Base-by-base conservation (phyloP, 306 rosid species). In the Cicer yamashitae region DNA sequence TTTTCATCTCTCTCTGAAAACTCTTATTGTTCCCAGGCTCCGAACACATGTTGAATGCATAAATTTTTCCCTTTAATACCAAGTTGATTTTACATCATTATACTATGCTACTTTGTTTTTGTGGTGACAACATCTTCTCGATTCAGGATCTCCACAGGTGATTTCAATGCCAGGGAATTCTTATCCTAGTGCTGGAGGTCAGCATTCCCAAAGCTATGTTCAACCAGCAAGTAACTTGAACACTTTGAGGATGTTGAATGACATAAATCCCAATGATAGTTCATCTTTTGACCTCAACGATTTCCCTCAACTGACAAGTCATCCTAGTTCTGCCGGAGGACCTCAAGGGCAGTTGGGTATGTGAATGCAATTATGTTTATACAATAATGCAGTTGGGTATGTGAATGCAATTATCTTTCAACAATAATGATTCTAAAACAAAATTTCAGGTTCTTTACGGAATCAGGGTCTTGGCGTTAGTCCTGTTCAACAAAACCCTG, bases 401-500 rank as follows among this genome's bases (percentile, higher is more conserved):
- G 86, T 41, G 17, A 57, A 75, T 68, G 66, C 62, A 53, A 61
- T 70, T 22, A 25, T 57, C 54, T 38, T 77, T 65, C 15, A 51
- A 15, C 60, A 63, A 53, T 76, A 22, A 65, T 84, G 74, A 69
- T 73, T 6, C 71, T 54, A 64, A 40, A 74, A 20, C 64, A 60
- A 78, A 62, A 18, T 84, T 88, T 70, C 88, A 96, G 99, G 99
- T 80, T 92, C 96, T 11, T 81, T 92, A 60, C 97, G 99, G 30
- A 96, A 96, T 71, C 99, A 96, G 82, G 99, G 99, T 76, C 89
- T 89, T 75, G 94, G 97, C 9, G 90, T 89, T 67, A 83, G 97
- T 89, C 96, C 99, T 70, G 90, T 92, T 76, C 99, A 96, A 90
- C 99, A 89, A 82, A 96, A 90, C 70, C 99, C 90, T 57, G 99